Base-by-base conservation (phyloP, 1,284 basidiomycete genomes). In the Caloboletus firmus region DNA sequence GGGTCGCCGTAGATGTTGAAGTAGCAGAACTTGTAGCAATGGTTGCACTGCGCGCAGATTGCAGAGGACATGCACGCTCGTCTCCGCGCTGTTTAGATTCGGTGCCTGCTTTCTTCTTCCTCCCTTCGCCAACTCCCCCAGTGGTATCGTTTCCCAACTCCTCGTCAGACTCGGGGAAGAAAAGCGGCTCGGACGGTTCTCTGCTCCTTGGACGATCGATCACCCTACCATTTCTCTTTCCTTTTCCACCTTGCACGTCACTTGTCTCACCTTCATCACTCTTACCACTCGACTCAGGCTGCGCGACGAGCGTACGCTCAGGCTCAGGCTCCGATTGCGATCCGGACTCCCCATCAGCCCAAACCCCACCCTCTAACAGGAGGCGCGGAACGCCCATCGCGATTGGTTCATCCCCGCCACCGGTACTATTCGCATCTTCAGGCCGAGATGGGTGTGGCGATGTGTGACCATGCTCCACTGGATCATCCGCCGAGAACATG, bases 231-330 rank as follows among this genome's bases (percentile, higher is more conserved):
- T 6, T 37, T 0, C 24, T 30, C 18, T 35, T 54, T 35, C 32
- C 39, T 43, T n/a, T 30, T 12, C n/a, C 39, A 11, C 39, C 31
- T 20, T 31, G 41, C 11, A 13, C 22, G 53, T 26, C 8, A n/a
- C 6, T 32, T 20, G 22, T 30, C 20, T 18, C n/a, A 15, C 15
- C 9, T 18, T 20, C 32, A 17, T 22, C 22, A 17, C 18, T 8
- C 28, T 66, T 64, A 5, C 13, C 35, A 30, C 31, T 54, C 18
- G 55, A 31, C 4, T 22, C 15, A 8, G 56, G 62, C 42, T 40
- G 52, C 12, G 48, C 65, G 4, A 66, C 58, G 18, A 67, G 64
- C 11, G 65, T 69, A 12, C 63, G 63, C n/a, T 69, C 66, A 1
- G 59, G 61, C 26, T 56, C 66, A 0, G 32, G 44, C 12, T 60